Base-by-base conservation (phyloP, 345 rosid species). In the Ricinus communis region DNA sequence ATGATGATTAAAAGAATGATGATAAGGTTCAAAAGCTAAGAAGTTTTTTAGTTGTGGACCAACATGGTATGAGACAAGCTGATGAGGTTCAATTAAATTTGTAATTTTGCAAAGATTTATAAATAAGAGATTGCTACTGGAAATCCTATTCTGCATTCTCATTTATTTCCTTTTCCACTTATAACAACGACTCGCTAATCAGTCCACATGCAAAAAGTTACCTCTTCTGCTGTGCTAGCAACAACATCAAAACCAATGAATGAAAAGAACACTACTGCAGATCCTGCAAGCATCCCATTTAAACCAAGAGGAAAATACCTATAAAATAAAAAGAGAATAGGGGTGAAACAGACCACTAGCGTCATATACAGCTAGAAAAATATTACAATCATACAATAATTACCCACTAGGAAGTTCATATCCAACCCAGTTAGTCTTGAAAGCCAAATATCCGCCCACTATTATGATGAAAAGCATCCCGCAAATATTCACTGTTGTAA, bases 171-270 rank as follows among this genome's bases (percentile, higher is more conserved):
- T 58, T 33, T 57, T 47, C 55, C 38, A 16, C 65, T 21, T 25
- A 4, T 43, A 52, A n/a, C 24, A 49, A 8, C 40, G 18, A 65
- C 27, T 56, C 4, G 36, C 58, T 19, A 0, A 1, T 27, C 30
- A 50, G 28, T 28, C 16, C 51, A 53, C 2, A 22, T 12, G 50
- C 33, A 33, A 57, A 33, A 57, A 66, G 13, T 62, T 81, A 88
- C 92, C 87, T 88, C 93, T 60, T 88, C 93, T n/a, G 93, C 93
- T 0, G 93, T 84, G 69, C 87, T 83, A 66, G 90, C 80, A 12
- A 88, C 88, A 3, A 83, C 81, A 83, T 88, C 93, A 57, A 88
- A 88, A 50, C 93, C 93, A 65, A 88, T 88, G 75, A 74, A 88
- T 21, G 93, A 86, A 70, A 88, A 88, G 77, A 88, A 88, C 55